Percentiles rank a stretch among this genome's conserved stretches.
Conservation (phyloP, 352 stramenopile genomes). For the Phytophthora tubulina region DNA sequence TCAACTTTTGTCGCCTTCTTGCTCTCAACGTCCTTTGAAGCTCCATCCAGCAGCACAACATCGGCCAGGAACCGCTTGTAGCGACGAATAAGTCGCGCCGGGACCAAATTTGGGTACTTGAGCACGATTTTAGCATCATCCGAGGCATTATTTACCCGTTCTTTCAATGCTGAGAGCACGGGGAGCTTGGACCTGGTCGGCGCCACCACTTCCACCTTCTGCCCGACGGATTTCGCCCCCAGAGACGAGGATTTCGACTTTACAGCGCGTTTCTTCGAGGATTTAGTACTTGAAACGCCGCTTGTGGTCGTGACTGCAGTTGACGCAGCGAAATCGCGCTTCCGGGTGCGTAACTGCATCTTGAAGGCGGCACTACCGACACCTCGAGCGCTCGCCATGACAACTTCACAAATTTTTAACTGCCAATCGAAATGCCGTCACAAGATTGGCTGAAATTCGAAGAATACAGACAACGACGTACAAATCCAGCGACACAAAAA, state of each 20-base stretch:
- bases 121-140: slow-evolving; percentile 51
- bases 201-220: slow-evolving; percentile 16
- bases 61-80: slow-evolving; percentile 90
- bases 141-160: slow-evolving; percentile 26
- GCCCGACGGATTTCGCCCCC: slow-evolving; percentile 6
- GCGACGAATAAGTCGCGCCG: slow-evolving; percentile 64
- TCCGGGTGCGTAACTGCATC: slow-evolving; percentile 56
- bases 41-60: slow-evolving; percentile 59
- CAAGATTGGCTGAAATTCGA: slow-evolving; percentile 28
- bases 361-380: slow-evolving; percentile 15
- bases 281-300: neutral
- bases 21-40: slow-evolving; percentile 1
- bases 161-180: slow-evolving; percentile 39
- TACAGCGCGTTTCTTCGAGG: slow-evolving; percentile 27
- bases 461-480: neutral
- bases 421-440: slow-evolving; percentile 15
- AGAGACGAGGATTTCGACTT: slow-evolving; percentile 17
- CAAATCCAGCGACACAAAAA: too few relatives aligned
- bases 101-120: slow-evolving; percentile 62
- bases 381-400: slow-evolving; percentile 24
- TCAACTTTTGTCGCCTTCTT: slow-evolving; percentile 6
- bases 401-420: neutral
- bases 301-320: neutral
- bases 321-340: slow-evolving; percentile 41
- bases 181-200: slow-evolving; percentile 28